These are phyloP conservation scores for Nakazawaea ishiwadae DNA, from an alignment of 805 yeast genomes.

Conservation along the genomic window DNA sequence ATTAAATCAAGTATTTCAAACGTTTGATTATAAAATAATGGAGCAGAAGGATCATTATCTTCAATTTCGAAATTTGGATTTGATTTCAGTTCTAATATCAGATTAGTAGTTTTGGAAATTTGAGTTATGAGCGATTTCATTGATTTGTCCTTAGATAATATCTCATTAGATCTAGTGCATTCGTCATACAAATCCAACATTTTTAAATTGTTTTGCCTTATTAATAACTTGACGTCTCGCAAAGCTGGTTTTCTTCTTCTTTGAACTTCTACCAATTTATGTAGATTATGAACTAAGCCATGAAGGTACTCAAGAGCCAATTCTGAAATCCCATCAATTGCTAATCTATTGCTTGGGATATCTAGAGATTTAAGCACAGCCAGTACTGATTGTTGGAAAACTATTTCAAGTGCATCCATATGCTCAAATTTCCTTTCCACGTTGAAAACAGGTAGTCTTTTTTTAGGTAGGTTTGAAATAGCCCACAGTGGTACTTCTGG, in stretches of 20 bases:
- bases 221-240: slow-evolving; percentile 43
- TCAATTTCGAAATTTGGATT: slow-evolving; percentile 14
- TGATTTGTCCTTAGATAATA: slow-evolving; percentile 14
- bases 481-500: slow-evolving; percentile 5
- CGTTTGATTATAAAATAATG: slow-evolving; percentile 48
- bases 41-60: slow-evolving; percentile 35
- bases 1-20: slow-evolving; percentile 50
- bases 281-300: slow-evolving; percentile 36
- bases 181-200: slow-evolving; percentile 36
- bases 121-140: slow-evolving; percentile 8
- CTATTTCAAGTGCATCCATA: slow-evolving; percentile 5
- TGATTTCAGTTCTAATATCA: slow-evolving; percentile 14
- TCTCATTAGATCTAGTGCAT: slow-evolving; percentile 20
- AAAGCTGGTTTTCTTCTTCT: slow-evolving; percentile 52
- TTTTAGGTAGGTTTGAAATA: slow-evolving; percentile 1
- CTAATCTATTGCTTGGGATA: slow-evolving; percentile 26
- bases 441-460: neutral
- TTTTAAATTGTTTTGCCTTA: slow-evolving; percentile 37
- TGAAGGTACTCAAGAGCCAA: slow-evolving; percentile 31
- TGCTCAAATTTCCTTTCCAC: neutral
- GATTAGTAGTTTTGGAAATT: slow-evolving; percentile 14
- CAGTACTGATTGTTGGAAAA: slow-evolving; percentile 25
- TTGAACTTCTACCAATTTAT: slow-evolving; percentile 52
- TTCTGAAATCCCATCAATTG: slow-evolving; percentile 33
- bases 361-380: slow-evolving; percentile 29